Base-by-base conservation (phyloP, 2,329 filamentous ascomycete species). In the Aspergillus costaricaensis region DNA sequence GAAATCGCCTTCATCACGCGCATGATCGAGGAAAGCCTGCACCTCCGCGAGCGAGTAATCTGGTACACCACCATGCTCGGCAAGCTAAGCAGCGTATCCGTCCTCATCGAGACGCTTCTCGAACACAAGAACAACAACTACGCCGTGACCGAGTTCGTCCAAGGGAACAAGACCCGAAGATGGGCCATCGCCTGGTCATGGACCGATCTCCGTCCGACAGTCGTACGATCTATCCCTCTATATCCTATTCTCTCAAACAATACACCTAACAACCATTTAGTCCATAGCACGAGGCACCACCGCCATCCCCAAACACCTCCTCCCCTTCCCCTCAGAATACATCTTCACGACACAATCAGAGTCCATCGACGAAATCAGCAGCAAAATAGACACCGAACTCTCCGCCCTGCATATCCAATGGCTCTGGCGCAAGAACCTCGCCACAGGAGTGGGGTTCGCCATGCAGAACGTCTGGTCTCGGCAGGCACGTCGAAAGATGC, bases 51-150 rank as follows among this genome's bases (percentile, higher is more conserved):
- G 0, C 81, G 82, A 9, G 86, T 96, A 0, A 85, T 86, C 62
- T 99, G 95, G 95, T 98, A 95, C 75, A 95, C 90, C 1, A 88
- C 88, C 57, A 96, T 98, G 91, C 81, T 98, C 0, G 93, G 94
- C 0, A 96, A 96, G 69, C 80, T 91, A 30, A 93, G 89, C 65
- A 80, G 91, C 3, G 81, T 89, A 0, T 79, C 81, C 0, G 75
- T 89, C 0, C 78, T 96, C 0, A 81, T 87, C 5, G 81, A 82
- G 55, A 80, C 89, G 7, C 74, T 87, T 4, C 83, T 84, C 15
- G 77, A 82, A 2, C 72, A 82, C 9, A 80, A 78, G 0, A 83
- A 96, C 39, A 80, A 81, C 39, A 99, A 98, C 72, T 97, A 88
- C 67, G 93, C 92, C 0, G 86, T 96, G 0, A 90, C 89, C 0